Percentiles rank a stretch among this genome's conserved stretches.
phyloP scores from a whole-genome alignment of 768 basidiomycete genomes.

The Suillus subalutaceus region DNA sequence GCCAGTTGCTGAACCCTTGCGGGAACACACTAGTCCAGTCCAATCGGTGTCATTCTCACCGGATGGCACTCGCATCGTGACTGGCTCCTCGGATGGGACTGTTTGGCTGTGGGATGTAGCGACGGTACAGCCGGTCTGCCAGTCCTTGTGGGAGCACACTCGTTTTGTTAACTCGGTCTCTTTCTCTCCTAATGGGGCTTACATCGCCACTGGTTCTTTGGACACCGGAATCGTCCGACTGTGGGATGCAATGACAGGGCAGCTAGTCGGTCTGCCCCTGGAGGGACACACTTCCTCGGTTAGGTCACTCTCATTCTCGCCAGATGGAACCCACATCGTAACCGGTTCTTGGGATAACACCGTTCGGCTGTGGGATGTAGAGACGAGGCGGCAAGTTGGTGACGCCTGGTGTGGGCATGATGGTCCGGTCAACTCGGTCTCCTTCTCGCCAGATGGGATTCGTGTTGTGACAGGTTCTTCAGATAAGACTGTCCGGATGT shows the following conservation, averaged over 20 bases:
- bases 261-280: neutral
- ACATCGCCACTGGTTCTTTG: conserved; percentile 22
- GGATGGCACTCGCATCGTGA: conserved; percentile 14
- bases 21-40: conserved; percentile 12
- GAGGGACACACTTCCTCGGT: neutral
- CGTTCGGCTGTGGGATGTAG: conserved; percentile 7
- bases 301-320: conserved; percentile 7
- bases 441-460: conserved; percentile 16
- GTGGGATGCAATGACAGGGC: conserved; percentile 16
- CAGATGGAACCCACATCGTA: conserved; percentile 10
- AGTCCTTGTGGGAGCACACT: conserved; percentile 17
- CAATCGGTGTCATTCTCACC: conserved; percentile 18
- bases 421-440: conserved; percentile 5
- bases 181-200: conserved; percentile 23
- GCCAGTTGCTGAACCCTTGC: neutral
- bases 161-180: conserved; percentile 16
- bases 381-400: conserved; percentile 4
- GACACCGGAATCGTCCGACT: conserved; percentile 20
- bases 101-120: conserved; percentile 16
- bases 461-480: neutral
- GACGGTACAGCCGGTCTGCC: neutral
- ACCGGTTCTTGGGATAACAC: conserved; percentile 7
- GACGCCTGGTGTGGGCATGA: conserved; percentile 3
- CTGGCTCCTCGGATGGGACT: conserved; percentile 10
- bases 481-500: neutral